phyloP scores from a whole-genome alignment of 495 filamentous ascomycete species.

The Tuber brumale region DNA sequence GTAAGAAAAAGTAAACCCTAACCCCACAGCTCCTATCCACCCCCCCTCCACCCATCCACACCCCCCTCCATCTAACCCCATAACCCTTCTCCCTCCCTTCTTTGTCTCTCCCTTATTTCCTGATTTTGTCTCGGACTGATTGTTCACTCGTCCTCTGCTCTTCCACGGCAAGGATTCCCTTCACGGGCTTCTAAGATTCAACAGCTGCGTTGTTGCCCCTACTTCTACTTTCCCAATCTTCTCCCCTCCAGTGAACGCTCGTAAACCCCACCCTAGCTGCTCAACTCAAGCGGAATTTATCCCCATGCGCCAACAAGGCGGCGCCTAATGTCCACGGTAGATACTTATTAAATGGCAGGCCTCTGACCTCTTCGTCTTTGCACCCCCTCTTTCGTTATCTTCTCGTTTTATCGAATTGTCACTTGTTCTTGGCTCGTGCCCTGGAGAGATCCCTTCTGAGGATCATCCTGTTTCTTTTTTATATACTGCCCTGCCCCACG shows the following conservation, averaged over 20 bases:
- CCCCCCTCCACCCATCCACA: constrained; percentile 15
- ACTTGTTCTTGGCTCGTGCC: constrained; percentile 28
- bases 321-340: constrained; percentile 40
- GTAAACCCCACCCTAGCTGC: constrained; percentile 38
- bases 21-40: not conserved
- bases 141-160: constrained; percentile 31
- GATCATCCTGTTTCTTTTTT: constrained; percentile 23
- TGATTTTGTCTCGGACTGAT: constrained; percentile 38
- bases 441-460: constrained; percentile 32
- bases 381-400: constrained; percentile 36
- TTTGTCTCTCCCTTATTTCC: constrained; percentile 31
- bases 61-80: not conserved
- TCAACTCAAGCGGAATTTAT: constrained; percentile 40
- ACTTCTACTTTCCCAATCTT: constrained; percentile 25
- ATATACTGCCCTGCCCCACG: constrained; percentile 27
- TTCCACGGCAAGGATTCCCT: constrained; percentile 26
- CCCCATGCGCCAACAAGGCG: constrained; percentile 35
- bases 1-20: not conserved
- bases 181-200: constrained; percentile 32
- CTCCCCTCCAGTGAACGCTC: constrained; percentile 35
- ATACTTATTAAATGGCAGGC: constrained; percentile 41
- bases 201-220: constrained; percentile 30
- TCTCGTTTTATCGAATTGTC: constrained; percentile 31
- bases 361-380: constrained; percentile 37
- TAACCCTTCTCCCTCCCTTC: constrained; percentile 18